These are phyloP conservation scores for Alnus glutinosa DNA, from an alignment of 306 rosid genomes.

Conservation along the genomic window DNA sequence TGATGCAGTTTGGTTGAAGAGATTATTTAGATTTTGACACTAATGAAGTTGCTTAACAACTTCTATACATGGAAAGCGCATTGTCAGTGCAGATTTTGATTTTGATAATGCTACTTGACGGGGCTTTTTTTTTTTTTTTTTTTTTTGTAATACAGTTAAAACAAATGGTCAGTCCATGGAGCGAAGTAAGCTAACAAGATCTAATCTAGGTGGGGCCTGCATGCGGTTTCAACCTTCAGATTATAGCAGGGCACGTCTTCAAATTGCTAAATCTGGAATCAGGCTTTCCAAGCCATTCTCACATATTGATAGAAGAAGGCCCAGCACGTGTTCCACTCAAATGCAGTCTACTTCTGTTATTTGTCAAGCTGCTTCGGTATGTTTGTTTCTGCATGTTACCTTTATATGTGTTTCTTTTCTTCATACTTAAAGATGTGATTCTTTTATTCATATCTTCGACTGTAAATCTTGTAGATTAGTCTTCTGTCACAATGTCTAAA, in stretches of 20 bases:
- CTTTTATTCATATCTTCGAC: neutral
- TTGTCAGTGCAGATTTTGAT: slow-evolving; percentile 9
- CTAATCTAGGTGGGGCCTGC: slow-evolving; percentile 33
- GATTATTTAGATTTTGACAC: neutral
- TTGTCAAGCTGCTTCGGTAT: slow-evolving; percentile 61
- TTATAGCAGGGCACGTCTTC: slow-evolving; percentile 31
- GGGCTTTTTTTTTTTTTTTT: slow-evolving; percentile 3
- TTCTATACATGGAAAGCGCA: neutral
- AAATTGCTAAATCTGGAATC: slow-evolving; percentile 15
- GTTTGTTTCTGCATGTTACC: slow-evolving; percentile 22
- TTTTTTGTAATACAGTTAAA: slow-evolving; percentile 20
- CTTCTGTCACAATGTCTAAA: neutral
- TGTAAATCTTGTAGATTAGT: neutral
- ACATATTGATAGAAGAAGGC: slow-evolving; percentile 17
- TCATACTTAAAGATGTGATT: neutral
- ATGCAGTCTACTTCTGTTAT: slow-evolving; percentile 33
- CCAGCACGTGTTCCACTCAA: slow-evolving; percentile 15
- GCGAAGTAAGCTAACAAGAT: slow-evolving; percentile 16
- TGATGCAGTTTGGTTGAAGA: neutral
- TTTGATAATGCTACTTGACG: neutral
- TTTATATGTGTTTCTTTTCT: slow-evolving; percentile 4
- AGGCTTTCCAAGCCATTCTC: neutral
- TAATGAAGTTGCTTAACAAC: neutral
- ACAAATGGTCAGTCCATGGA: slow-evolving; percentile 20
- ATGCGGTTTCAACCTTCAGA: slow-evolving; percentile 34